These are phyloP conservation scores for Mitragyna speciosa DNA, from an alignment of 257 asterid species.

Conservation along the genomic window DNA sequence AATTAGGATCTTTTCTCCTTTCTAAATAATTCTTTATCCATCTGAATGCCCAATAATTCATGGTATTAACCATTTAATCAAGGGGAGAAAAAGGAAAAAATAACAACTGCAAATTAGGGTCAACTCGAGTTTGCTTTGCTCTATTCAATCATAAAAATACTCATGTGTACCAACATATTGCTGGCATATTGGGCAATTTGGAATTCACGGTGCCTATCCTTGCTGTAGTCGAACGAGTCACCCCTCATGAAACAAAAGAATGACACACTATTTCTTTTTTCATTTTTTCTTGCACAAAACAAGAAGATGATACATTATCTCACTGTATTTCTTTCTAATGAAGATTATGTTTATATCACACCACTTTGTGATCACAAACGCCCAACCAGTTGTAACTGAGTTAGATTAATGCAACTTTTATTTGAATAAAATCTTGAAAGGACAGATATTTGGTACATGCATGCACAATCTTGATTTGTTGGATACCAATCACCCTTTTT, in stretches of 20 bases:
- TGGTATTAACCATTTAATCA: neutral
- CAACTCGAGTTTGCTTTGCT: neutral
- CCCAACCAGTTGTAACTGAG: no score
- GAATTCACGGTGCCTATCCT: no score
- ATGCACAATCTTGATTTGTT: neutral
- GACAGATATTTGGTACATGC: neutral
- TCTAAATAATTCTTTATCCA: neutral
- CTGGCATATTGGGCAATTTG: no score
- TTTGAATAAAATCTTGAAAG: neutral
- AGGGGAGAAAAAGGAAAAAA: neutral
- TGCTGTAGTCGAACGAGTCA: no score
- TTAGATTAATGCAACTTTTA: neutral
- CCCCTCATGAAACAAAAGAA: no score
- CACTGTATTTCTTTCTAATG: neutral
- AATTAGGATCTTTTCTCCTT: neutral
- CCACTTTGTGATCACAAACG: no score
- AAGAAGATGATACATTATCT: no score
- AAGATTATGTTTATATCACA: no score
- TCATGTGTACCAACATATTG: no score
- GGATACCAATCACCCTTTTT: neutral
- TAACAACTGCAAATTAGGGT: neutral
- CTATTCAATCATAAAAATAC: no score
- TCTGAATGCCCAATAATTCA: neutral
- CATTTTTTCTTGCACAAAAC: no score
- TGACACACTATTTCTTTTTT: no score